Evolutionary conservation across 75 land plant species (phyloP).

Genomic region (Pinus taeda): DNA sequence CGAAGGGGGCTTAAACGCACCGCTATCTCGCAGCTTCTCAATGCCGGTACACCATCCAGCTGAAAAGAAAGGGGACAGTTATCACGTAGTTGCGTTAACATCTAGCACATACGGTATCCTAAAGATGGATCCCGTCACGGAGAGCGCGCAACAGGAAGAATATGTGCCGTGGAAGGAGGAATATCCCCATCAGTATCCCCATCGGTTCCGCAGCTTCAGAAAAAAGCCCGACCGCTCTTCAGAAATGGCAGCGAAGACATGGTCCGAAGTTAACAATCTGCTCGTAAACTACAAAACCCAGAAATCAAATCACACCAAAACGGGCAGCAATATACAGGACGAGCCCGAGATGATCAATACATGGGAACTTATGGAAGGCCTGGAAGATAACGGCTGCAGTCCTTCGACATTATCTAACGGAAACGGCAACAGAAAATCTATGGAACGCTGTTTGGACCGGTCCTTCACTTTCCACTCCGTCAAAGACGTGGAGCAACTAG

Average conservation of each 20-base stretch:
- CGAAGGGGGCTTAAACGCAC: conserved; percentile 13
- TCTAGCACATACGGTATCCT: conserved; percentile 63
- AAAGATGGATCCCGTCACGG: conserved; percentile 24
- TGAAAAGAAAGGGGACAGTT: conserved; percentile 22
- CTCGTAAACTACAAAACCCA: not conserved
- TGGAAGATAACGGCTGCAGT: conserved; percentile 46
- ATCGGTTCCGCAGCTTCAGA: not conserved
- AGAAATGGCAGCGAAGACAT: conserved; percentile 29
- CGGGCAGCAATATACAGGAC: conserved; percentile 8
- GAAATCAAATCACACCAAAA: not conserved
- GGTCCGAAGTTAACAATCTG: conserved; percentile 29
- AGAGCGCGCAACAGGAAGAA: not conserved
- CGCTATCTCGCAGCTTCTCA: conserved; percentile 37
- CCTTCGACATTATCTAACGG: not conserved
- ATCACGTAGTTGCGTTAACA: conserved; percentile 63
- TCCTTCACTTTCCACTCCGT: conserved; percentile 55
- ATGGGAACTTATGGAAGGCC: conserved; percentile 78
- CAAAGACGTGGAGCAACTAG: conserved; percentile 7
- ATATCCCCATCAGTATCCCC: conserved; percentile 16
- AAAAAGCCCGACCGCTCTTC: not conserved
- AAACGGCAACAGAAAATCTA: not conserved
- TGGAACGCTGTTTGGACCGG: conserved; percentile 11
- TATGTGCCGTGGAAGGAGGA: not conserved
- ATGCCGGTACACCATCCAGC: conserved; percentile 40
- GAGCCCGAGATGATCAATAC: conserved; percentile 75